phyloP scores from a whole-genome alignment of 2,329 filamentous ascomycete genomes.

The Apiospora aurea region DNA sequence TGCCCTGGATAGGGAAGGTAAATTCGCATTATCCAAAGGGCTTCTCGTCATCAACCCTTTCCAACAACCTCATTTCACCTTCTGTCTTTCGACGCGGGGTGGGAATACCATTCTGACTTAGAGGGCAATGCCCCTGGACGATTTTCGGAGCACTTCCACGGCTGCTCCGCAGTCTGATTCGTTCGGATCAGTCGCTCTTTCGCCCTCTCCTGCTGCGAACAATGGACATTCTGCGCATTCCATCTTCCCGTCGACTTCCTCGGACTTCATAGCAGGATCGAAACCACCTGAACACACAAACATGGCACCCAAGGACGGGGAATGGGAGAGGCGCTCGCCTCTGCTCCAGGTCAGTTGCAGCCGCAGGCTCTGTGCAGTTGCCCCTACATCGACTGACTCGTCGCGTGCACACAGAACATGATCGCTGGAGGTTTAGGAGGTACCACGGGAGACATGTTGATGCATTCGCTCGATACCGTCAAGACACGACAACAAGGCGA shows the following conservation, averaged over 20 bases:
- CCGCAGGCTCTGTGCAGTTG: not conserved
- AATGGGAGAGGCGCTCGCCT: constrained; percentile 65
- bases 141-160: constrained; percentile 34
- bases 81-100: constrained; percentile 7
- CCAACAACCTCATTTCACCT: constrained; percentile 3
- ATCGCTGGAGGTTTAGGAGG: constrained; percentile 92
- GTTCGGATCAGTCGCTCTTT: constrained; percentile 15
- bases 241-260: constrained; percentile 40
- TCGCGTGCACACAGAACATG: constrained; percentile 74
- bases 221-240: constrained; percentile 44
- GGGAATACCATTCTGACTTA: not conserved
- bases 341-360: constrained; percentile 66
- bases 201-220: constrained; percentile 34
- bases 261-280: constrained; percentile 30
- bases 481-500: constrained; percentile 98
- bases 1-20: constrained; percentile 4
- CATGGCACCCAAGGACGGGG: constrained; percentile 48
- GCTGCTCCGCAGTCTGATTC: constrained; percentile 19
- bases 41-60: not conserved
- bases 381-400: constrained; percentile 20
- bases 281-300: constrained; percentile 25
- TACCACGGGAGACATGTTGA: constrained; percentile 93
- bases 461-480: constrained; percentile 98
- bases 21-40: constrained; percentile 9
- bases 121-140: constrained; percentile 63